Base-by-base conservation (phyloP, 2,329 filamentous ascomycete genomes). In the Paraphoma chrysanthemicola region DNA sequence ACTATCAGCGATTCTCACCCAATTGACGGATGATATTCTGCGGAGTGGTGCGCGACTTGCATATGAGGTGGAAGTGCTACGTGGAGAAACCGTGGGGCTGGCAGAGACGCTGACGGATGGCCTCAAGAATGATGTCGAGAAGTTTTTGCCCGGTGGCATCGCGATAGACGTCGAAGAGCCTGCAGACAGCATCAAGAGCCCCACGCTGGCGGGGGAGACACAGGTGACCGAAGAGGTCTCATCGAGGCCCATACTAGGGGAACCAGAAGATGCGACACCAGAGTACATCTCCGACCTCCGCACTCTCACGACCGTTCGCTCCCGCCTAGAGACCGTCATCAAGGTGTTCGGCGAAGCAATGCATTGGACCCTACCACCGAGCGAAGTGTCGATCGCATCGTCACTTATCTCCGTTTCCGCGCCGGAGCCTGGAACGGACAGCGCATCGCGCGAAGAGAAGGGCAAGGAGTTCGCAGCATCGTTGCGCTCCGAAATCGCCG, bases 271-370 rank as follows among this genome's bases (percentile, higher is more conserved):
- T 42, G 59, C 60, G 18, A 70, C 68, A 1, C 69, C 72, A 36
- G 59, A 66, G 30, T 92, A 90, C 75, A 89, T 97, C 62, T 85
- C 85, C 49, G 89, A 93, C 63, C 83, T 99, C 53, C 90, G 91
- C 65, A 96, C 90, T 12, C 83, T 99, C 38, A 91, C 90, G 3
- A 85, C 90, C 42, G 92, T 98, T 29, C 90, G 93, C 48, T 80
- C 86, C 1, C 90, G 93, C n/a, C 84, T 99, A 14, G 93, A 98
- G 63, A 85, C 88, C 1, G 93, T 98, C 23, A 93, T 98, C 70
- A 90, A 91, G 75, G 90, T 89, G 1, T 99, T 99, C 75, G 94
- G 93, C 41, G 90, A 96, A 67, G 94, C 95, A 31, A 97, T 98
- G 91, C 90, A 96, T 67, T 98, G 96, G 84, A 90, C 92, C 1